Percentiles rank a stretch among this genome's conserved stretches.
Evolutionary conservation across 805 yeast genomes (phyloP).

Genomic region (Candida michaelii): DNA sequence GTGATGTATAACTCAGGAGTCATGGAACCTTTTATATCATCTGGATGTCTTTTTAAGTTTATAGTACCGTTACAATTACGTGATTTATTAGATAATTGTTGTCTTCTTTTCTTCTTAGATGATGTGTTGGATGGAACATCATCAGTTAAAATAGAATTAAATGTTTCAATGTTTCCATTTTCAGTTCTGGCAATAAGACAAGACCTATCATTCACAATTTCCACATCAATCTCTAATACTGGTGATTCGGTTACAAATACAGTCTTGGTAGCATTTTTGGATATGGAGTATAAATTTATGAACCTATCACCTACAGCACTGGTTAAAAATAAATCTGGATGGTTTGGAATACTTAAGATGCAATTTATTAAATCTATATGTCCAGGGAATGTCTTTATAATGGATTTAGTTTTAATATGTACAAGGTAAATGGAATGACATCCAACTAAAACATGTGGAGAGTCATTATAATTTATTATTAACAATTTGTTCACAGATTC

Average conservation of each 20-base stretch:
- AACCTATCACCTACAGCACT: constrained; percentile 81
- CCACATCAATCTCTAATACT: constrained; percentile 46
- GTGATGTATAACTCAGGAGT: constrained; percentile 30
- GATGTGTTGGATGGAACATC: constrained; percentile 18
- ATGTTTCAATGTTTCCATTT: constrained; percentile 71
- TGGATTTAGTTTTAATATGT: constrained; percentile 36
- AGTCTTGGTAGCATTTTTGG: constrained; percentile 42
- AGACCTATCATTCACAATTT: constrained; percentile 27
- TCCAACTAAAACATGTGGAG: constrained; percentile 55
- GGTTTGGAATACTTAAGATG: constrained; percentile 36
- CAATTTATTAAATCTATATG: constrained; percentile 68
- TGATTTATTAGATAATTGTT: constrained; percentile 46
- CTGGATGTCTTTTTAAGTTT: constrained; percentile 47
- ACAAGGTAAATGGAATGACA: constrained; percentile 65
- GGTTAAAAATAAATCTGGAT: constrained; percentile 55
- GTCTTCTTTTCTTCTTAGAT: constrained; percentile 45
- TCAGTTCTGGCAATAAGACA: constrained; percentile 64
- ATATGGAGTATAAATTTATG: constrained; percentile 63
- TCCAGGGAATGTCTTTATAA: constrained; percentile 64
- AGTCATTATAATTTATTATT: constrained; percentile 27
- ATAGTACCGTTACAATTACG: constrained; percentile 49
- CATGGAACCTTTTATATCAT: constrained; percentile 30
- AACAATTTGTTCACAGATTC: constrained; percentile 33
- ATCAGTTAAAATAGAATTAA: constrained; percentile 52
- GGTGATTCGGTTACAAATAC: constrained; percentile 74